Percentiles rank a stretch among this genome's conserved stretches.
These are phyloP conservation scores for Hortiboletus flavorubellus DNA, from an alignment of 768 basidiomycete species.

Conservation along the genomic window DNA sequence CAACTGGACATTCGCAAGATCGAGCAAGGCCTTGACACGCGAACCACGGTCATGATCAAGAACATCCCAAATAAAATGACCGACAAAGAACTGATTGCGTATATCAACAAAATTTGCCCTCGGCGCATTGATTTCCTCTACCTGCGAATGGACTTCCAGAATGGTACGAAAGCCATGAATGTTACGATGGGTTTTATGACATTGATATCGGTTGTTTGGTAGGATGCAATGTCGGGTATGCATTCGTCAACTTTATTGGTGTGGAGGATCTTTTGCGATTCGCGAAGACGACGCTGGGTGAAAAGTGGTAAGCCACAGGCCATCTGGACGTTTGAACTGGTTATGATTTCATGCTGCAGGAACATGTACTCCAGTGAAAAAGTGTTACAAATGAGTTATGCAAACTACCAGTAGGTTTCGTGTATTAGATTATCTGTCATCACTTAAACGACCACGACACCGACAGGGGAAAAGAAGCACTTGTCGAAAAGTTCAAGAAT, in stretches of 20 bases:
- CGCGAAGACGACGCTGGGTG: slow-evolving; percentile 68
- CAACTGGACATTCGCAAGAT: slow-evolving; percentile 67
- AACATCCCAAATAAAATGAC: slow-evolving; percentile 94
- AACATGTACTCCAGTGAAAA: slow-evolving; percentile 93
- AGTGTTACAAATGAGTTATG: slow-evolving; percentile 87
- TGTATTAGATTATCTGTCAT: background rate
- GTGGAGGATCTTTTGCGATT: slow-evolving; percentile 76
- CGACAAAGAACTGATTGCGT: slow-evolving; percentile 65
- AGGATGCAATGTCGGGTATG: slow-evolving; percentile 81
- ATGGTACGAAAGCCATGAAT: slow-evolving; percentile 44
- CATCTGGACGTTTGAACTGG: background rate
- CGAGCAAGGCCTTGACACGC: slow-evolving; percentile 71
- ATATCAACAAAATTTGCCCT: slow-evolving; percentile 70
- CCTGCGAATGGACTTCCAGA: slow-evolving; percentile 81
- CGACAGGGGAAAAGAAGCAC: slow-evolving; percentile 79
- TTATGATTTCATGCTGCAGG: slow-evolving; percentile 40
- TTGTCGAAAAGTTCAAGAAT: slow-evolving; percentile 91
- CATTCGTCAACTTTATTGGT: slow-evolving; percentile 86
- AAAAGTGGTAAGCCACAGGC: slow-evolving; percentile 62
- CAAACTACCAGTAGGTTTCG: slow-evolving; percentile 80
- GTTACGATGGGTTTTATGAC: background rate
- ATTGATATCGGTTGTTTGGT: slow-evolving; percentile 2
- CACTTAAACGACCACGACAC: slow-evolving; percentile 1
- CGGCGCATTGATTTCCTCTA: slow-evolving; percentile 84
- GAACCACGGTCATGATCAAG: slow-evolving; percentile 88